phyloP scores from a whole-genome alignment of 352 stramenopile genomes.

The Globisporangium cylindrosporum region DNA sequence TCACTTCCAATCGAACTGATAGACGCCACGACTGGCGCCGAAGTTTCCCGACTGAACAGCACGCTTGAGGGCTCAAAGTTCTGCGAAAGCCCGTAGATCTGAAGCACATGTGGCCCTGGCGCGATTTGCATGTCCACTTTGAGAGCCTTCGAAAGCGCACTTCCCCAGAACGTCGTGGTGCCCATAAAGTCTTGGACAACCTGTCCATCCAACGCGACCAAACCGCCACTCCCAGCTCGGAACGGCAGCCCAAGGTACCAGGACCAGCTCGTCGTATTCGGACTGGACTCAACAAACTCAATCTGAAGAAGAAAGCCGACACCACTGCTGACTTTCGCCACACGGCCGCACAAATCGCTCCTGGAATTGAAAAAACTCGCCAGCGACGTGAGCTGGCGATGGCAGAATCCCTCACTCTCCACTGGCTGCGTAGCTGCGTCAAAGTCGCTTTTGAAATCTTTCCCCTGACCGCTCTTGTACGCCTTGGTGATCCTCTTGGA shows the following conservation, averaged over 20 bases:
- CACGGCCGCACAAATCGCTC: slow-evolving; percentile 45
- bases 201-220: slow-evolving; percentile 42
- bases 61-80: slow-evolving; percentile 50
- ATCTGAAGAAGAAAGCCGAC: slow-evolving; percentile 46
- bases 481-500: slow-evolving; percentile 36
- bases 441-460: slow-evolving; percentile 40
- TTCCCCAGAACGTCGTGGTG: slow-evolving; percentile 38
- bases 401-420: slow-evolving; percentile 57
- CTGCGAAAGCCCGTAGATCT: slow-evolving; percentile 42
- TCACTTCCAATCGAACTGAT: slow-evolving; percentile 25
- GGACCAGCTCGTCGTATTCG: slow-evolving; percentile 36
- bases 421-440: slow-evolving; percentile 31
- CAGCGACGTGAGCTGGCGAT: slow-evolving; percentile 42
- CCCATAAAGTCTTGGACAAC: slow-evolving; percentile 48
- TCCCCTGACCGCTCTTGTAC: slow-evolving; percentile 43
- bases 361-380: slow-evolving; percentile 40
- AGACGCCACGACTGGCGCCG: slow-evolving; percentile 23
- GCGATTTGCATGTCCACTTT: slow-evolving; percentile 41
- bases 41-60: slow-evolving; percentile 42
- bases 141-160: slow-evolving; percentile 31
- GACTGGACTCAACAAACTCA: slow-evolving; percentile 44
- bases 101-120: slow-evolving; percentile 35
- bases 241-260: slow-evolving; percentile 60
- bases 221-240: slow-evolving; percentile 39
- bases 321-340: slow-evolving; percentile 33